phyloP scores from a whole-genome alignment of 305 asterid species.

The Stenogyne calaminthoides region DNA sequence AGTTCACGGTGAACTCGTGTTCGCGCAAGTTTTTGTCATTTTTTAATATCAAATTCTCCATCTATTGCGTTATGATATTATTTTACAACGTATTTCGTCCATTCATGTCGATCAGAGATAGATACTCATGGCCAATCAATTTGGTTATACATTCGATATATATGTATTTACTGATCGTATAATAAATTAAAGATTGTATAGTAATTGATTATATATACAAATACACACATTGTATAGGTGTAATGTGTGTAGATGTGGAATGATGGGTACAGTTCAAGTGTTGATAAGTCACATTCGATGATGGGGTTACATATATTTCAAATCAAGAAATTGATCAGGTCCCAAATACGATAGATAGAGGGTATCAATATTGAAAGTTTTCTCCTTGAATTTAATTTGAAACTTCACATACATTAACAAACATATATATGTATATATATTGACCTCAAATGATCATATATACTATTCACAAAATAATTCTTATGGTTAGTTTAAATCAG shows the following conservation, averaged over 20 bases:
- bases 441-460: too few relatives aligned
- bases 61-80: neutral
- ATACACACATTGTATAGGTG: neutral
- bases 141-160: neutral
- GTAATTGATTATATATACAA: neutral
- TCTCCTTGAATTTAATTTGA: neutral
- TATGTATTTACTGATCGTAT: neutral
- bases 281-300: slow-evolving; percentile 55
- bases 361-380: slow-evolving; percentile 11
- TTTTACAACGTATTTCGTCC: neutral
- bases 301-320: slow-evolving; percentile 33
- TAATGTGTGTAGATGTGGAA: slow-evolving; percentile 3
- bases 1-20: too few relatives aligned
- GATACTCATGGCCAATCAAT: neutral
- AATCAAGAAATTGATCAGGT: slow-evolving; percentile 43
- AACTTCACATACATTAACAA: neutral
- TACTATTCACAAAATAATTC: too few relatives aligned
- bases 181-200: neutral
- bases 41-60: neutral
- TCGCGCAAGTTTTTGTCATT: too few relatives aligned
- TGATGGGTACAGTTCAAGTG: slow-evolving; percentile 16
- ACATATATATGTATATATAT: too few relatives aligned
- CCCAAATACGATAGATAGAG: slow-evolving; percentile 35
- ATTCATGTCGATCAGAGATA: neutral
- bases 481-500: neutral